Percentiles rank a stretch among this genome's conserved stretches.
Evolutionary conservation across 192 early-diverging fungal genomes (phyloP).

Genomic region (Entomortierella chlamydospora): DNA sequence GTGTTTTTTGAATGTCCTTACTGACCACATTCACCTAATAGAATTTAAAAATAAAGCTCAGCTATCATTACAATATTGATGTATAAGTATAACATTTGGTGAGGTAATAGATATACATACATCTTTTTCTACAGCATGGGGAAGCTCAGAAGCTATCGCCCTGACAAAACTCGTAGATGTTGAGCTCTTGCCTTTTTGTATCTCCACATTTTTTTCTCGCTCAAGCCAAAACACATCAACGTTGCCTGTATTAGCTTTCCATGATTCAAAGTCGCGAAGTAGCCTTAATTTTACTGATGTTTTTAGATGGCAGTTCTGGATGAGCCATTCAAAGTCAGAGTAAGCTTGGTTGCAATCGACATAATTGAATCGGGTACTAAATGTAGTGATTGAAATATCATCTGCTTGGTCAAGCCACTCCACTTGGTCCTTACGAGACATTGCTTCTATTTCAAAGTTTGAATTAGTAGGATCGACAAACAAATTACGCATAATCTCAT

Average conservation of each 20-base stretch:
- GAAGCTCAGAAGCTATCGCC: background rate
- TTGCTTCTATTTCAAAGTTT: background rate
- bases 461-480: background rate
- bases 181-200: background rate
- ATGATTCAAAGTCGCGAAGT: slow-evolving; percentile 1
- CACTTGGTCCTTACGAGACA: too few relatives aligned
- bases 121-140: background rate
- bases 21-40: too few relatives aligned
- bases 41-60: too few relatives aligned
- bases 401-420: background rate
- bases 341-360: background rate
- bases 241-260: slow-evolving; percentile 1
- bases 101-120: background rate
- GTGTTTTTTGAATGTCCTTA: too few relatives aligned
- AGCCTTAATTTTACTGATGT: background rate
- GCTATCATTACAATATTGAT: too few relatives aligned
- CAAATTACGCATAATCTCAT: background rate
- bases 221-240: background rate
- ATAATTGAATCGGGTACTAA: background rate
- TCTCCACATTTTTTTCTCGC: background rate
- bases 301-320: background rate
- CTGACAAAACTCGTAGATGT: background rate
- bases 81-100: too few relatives aligned
- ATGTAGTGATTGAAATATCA: background rate
- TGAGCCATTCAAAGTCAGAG: background rate